Base-by-base conservation (phyloP, 2,329 filamentous ascomycete species). In the Exophiala mesophila region DNA sequence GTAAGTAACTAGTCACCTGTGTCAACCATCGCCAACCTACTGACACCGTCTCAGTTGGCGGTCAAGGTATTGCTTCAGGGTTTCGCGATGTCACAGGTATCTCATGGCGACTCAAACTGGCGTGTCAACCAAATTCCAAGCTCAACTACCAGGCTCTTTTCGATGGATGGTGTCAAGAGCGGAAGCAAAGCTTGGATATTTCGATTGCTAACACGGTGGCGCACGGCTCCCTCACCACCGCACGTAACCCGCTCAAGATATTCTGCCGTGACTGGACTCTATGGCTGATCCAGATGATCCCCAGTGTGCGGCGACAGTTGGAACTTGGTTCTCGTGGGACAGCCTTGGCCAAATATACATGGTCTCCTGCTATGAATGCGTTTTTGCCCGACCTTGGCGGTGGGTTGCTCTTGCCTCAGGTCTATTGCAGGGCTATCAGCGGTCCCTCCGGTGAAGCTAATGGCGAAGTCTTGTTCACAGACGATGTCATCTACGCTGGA, bases 11-110 rank as follows among this genome's bases (percentile, higher is more conserved):
- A n/a, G 16, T 16, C 34, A 17, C 2, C 29, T 18, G 30, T 31
- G 29, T 7, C 5, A 12, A 16, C 24, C n/a, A 31, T 7, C 13
- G 5, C 17, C 5, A 13, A 7, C 5, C 17, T 13, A 13, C 29
- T 31, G n/a, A 31, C n/a, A 31, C 17, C n/a, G 29, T 19, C 16
- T 10, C 28, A 63, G 60, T 69, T 43, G 66, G 63, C 2, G 66
- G 65, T 3, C 65, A 67, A 46, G 65, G 66, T 3, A 67, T 68
- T 18, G 59, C 58, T 1, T 65, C 61, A 2, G 66, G 66, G 1
- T 63, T 68, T 33, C 55, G 65, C 18, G 65, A 68, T 39, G 64
- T 64, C 1, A 42, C 55, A 6, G 52, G 56, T 1, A 53, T 68
- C 4, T 57, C 64, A 4, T 68, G 64, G 64, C 58, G 64, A 8